A percentile compares a stretch with the other conserved stretches of the same genome.
Conservation (phyloP, 495 filamentous ascomycete genomes). For the Durotheca rogersii region DNA sequence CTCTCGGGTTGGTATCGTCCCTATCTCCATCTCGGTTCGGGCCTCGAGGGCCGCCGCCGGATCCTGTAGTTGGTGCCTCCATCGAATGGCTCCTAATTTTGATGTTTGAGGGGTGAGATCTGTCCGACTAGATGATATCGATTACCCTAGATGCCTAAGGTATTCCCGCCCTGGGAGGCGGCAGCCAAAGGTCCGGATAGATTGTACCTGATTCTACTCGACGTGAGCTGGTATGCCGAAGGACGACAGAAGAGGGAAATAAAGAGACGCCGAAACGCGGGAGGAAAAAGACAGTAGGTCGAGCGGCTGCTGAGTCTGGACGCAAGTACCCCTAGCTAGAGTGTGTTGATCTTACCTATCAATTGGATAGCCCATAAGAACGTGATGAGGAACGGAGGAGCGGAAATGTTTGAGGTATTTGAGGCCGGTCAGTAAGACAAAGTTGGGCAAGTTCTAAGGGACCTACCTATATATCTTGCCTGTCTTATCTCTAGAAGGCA, state of each 20-base stretch:
- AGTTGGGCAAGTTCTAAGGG: too few species aligned
- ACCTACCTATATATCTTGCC: too few species aligned
- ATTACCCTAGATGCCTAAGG: neutral
- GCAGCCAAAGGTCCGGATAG: neutral
- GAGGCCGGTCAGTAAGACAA: too few species aligned
- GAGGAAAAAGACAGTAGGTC: too few species aligned
- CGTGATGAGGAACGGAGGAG: too few species aligned
- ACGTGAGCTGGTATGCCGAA: neutral
- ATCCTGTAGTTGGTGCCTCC: conserved; percentile 1
- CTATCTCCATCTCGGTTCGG: conserved; percentile 28
- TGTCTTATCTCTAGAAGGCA: too few species aligned
- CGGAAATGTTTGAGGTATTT: too few species aligned
- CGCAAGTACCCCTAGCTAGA: too few species aligned
- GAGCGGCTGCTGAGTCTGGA: too few species aligned
- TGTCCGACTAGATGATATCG: neutral
- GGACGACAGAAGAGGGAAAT: neutral
- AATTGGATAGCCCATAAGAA: too few species aligned
- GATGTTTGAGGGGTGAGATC: neutral
- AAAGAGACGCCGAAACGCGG: too few species aligned
- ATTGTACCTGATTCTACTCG: neutral
- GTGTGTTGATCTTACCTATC: too few species aligned
- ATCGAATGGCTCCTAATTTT: neutral
- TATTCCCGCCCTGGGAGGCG: neutral
- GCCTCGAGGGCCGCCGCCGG: neutral
- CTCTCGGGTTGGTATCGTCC: conserved; percentile 39